Evolutionary conservation across 345 rosid genomes (phyloP), one percentile per base, ranked within the genome.

Genomic region (Brassica napus): DNA sequence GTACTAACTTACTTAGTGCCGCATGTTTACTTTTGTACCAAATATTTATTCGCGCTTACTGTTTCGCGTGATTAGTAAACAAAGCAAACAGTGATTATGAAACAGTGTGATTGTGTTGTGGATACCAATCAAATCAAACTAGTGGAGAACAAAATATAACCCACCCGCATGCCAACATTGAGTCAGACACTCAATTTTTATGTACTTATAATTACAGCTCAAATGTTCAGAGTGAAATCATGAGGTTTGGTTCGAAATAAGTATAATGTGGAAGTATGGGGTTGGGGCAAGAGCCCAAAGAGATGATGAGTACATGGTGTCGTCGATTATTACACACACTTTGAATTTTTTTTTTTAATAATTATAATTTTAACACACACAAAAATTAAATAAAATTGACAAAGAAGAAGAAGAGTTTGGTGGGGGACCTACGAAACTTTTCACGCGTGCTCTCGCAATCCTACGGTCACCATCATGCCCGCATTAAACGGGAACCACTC

Each of bases 391-490:
- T 9, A 35, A 55, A 31, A 0, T 49, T 62, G 58, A 24, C 23
- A 77, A 72, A 5, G 58, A 52, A 54, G 28, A 78, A 78, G 28
- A 78, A 78, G 72, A 49, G 1, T 24, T 30, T 23, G 54, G 71
- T 55, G 54, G 71, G 64, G 79, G 67, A n/a, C 66, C 77, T 65
- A 67, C 21, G 26, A 55, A 69, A 67, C 81, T 76, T 77, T 81
- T 77, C 64, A 82, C 79, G 84, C 84, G 84, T 82, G 84, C 84
- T 63, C 35, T 11, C 3, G 12, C 4, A 14, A 77, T 77, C 84
- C 75, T 16, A 77, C 81, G 84, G 81, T 82, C 79, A 37, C 81
- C 32, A 72, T 77, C 84, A 77, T 54, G 71, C n/a, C 72, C 84
- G 79, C 75, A 67, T 73, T 77, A 81, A 62, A 77, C 78, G 81